phyloP scores from a whole-genome alignment of 345 rosid genomes.

The Iberis pinnata region DNA sequence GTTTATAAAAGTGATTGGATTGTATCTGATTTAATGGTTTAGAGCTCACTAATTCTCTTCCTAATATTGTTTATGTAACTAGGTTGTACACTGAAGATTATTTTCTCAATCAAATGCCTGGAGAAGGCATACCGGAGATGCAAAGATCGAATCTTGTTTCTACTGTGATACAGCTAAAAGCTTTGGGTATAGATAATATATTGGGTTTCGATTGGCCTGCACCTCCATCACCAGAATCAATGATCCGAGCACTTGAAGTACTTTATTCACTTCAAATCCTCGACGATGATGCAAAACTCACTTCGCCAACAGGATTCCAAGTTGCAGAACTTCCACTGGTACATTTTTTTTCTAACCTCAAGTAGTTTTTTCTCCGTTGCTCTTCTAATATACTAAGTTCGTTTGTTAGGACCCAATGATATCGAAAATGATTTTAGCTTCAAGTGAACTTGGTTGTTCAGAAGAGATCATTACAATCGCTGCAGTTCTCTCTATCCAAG shows the following conservation, averaged over 20 bases:
- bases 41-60: not conserved
- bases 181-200: conserved; percentile 90
- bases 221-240: conserved; percentile 84
- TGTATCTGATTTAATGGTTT: not conserved
- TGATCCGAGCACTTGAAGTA: conserved; percentile 90
- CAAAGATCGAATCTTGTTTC: conserved; percentile 91
- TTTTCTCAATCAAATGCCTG: conserved; percentile 71
- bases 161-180: conserved; percentile 87
- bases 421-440: conserved; percentile 90
- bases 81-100: conserved; percentile 87
- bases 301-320: conserved; percentile 94
- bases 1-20: not conserved
- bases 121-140: conserved; percentile 88
- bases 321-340: conserved; percentile 95
- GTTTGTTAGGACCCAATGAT: conserved; percentile 77
- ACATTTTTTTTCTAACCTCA: conserved; percentile 3
- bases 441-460: conserved; percentile 80
- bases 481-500: conserved; percentile 86
- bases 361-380: not conserved
- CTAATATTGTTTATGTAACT: conserved; percentile 18
- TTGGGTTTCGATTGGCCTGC: conserved; percentile 94
- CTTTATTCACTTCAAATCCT: conserved; percentile 86
- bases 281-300: conserved; percentile 95
- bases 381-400: not conserved
- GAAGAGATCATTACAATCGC: conserved; percentile 82